A percentile compares a stretch with the other conserved stretches of the same genome.
Evolutionary conservation across 441 rosid genomes (phyloP).

Genomic region (Breynia disticha): DNA sequence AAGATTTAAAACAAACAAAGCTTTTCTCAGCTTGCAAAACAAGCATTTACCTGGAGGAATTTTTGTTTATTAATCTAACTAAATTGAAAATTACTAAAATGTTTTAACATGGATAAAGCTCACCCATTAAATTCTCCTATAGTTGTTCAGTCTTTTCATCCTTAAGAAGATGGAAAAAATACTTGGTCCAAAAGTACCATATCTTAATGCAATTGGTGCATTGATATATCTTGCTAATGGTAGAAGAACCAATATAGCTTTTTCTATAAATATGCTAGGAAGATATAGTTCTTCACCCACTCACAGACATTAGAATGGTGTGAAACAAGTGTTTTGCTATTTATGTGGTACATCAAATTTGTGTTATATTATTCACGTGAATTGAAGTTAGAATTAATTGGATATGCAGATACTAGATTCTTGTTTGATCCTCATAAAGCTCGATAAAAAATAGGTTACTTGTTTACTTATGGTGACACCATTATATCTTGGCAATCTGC

Average conservation of each 20-base stretch:
- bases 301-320: background rate
- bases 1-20: background rate
- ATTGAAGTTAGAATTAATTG: background rate
- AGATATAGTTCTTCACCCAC: background rate
- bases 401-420: too few relatives aligned
- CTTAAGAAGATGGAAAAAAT: background rate
- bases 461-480: too few relatives aligned
- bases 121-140: background rate
- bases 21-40: too few relatives aligned
- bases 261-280: background rate
- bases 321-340: background rate
- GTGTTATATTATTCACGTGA: background rate
- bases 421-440: too few relatives aligned
- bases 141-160: background rate
- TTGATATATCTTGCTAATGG: background rate
- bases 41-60: background rate
- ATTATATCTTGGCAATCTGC: too few relatives aligned
- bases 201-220: conserved; percentile 1
- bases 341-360: background rate
- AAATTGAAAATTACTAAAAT: background rate
- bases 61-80: background rate
- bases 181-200: background rate
- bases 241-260: background rate
- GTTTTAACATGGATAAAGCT: background rate
- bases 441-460: too few relatives aligned